Percentiles rank a stretch among this genome's conserved stretches.
phyloP scores from a whole-genome alignment of 139 green algal species.

The Parachlorella kessleri region DNA sequence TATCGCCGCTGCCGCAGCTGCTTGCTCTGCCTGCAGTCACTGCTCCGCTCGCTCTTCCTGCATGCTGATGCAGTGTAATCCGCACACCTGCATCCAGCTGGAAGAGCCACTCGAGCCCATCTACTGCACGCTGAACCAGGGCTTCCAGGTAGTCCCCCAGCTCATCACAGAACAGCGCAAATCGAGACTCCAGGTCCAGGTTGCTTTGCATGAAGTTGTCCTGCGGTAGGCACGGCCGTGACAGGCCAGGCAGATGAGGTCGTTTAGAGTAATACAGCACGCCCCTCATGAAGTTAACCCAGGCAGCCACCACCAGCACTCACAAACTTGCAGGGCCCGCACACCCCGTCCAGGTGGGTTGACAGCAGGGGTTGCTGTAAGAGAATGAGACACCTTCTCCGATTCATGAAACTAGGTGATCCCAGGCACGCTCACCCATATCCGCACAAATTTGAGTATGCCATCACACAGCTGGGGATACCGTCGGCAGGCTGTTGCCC shows the following conservation, averaged over 20 bases:
- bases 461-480: neutral
- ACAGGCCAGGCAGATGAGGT: no score
- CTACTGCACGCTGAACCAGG: constrained; percentile 20
- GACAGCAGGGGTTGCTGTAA: no score
- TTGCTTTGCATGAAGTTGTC: neutral
- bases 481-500: neutral
- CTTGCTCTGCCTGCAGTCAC: neutral
- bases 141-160: constrained; percentile 37
- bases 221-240: constrained; percentile 7
- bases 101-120: constrained; percentile 29
- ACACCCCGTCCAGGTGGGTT: no score
- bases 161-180: constrained; percentile 36
- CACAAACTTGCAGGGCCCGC: no score
- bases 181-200: constrained; percentile 24
- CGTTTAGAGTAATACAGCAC: no score
- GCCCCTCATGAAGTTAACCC: no score
- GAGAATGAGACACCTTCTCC: no score
- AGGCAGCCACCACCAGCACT: no score
- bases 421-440: no score
- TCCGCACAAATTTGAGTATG: neutral
- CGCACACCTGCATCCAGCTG: constrained; percentile 1
- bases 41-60: neutral
- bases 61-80: neutral
- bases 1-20: neutral
- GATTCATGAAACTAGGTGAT: no score